A percentile compares a stretch with the other conserved stretches of the same genome.
These are phyloP conservation scores for Durio zibethinus DNA, from an alignment of 345 rosid genomes.

Conservation along the genomic window DNA sequence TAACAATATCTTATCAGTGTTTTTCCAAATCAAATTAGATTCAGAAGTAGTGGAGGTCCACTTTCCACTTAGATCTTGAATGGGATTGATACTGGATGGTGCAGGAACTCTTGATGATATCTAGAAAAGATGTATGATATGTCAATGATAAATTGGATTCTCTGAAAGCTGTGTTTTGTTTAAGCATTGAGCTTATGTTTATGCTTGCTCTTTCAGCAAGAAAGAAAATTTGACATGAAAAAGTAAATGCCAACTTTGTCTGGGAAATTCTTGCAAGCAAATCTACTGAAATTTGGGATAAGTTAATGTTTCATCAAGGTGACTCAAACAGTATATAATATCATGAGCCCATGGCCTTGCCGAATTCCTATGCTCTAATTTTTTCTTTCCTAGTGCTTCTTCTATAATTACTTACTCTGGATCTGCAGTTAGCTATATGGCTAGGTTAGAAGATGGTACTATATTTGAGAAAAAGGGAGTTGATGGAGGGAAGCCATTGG, in stretches of 20 bases:
- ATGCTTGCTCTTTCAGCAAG: not conserved
- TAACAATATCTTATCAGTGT: not conserved
- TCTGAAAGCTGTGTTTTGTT: not conserved
- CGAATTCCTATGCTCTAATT: not conserved
- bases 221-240: not conserved
- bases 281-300: not conserved
- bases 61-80: slow-evolving; percentile 4
- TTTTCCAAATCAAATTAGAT: not conserved
- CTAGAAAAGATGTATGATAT: not conserved
- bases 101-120: not conserved
- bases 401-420: not conserved
- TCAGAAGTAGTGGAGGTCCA: not conserved
- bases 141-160: not conserved
- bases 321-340: not conserved
- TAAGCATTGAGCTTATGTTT: not conserved
- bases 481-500: slow-evolving; percentile 43
- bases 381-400: slow-evolving; percentile 1
- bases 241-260: not conserved
- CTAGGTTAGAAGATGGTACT: slow-evolving; percentile 51
- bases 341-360: not conserved
- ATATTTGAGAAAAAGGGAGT: slow-evolving; percentile 50
- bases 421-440: slow-evolving; percentile 48
- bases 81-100: not conserved
- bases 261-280: not conserved
- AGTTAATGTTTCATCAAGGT: not conserved